Evolutionary conservation across 2,329 filamentous ascomycete genomes (phyloP).

Genomic region (Fusarium robinianum): DNA sequence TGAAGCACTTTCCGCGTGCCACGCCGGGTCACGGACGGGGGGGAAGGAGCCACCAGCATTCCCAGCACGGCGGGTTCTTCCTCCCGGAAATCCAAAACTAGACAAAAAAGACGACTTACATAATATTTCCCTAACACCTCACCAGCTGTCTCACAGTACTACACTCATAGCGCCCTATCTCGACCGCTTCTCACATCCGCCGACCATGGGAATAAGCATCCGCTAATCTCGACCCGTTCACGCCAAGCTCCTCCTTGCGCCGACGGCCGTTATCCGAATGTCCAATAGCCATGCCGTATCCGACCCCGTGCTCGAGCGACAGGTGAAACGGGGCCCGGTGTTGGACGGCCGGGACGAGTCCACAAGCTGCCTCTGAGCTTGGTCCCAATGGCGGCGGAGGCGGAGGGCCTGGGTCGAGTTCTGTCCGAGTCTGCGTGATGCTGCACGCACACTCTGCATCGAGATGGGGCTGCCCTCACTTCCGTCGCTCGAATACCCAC

Average conservation of each 20-base stretch:
- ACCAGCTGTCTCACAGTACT: fast-evolving
- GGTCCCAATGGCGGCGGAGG: not conserved
- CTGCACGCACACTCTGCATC: conserved; percentile 16
- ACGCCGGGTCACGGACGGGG: no score
- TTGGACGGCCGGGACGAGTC: conserved; percentile 16
- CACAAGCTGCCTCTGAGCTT: not conserved
- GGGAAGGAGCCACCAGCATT: no score
- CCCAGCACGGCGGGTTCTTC: conserved; percentile 16
- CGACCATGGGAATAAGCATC: conserved; percentile 32
- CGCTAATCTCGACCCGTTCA: conserved; percentile 35
- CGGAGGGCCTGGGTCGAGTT: no score
- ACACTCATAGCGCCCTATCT: not conserved
- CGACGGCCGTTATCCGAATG: conserved; percentile 15
- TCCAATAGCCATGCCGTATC: conserved; percentile 39
- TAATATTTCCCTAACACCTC: conserved; percentile 13
- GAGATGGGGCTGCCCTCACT: conserved; percentile 16
- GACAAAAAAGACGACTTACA: not conserved
- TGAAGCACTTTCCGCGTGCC: conserved; percentile 7
- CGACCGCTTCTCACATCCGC: conserved; percentile 6
- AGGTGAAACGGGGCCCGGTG: conserved; percentile 35
- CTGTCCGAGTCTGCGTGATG: no score
- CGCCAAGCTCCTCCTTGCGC: conserved; percentile 18
- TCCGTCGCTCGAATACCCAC: conserved; percentile 20
- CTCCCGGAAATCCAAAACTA: not conserved
- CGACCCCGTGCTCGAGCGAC: conserved; percentile 42